Percentiles rank a stretch among this genome's conserved stretches.
Evolutionary conservation across 768 basidiomycete genomes (phyloP).

Genomic region (Lactarius pseudohatsudake): DNA sequence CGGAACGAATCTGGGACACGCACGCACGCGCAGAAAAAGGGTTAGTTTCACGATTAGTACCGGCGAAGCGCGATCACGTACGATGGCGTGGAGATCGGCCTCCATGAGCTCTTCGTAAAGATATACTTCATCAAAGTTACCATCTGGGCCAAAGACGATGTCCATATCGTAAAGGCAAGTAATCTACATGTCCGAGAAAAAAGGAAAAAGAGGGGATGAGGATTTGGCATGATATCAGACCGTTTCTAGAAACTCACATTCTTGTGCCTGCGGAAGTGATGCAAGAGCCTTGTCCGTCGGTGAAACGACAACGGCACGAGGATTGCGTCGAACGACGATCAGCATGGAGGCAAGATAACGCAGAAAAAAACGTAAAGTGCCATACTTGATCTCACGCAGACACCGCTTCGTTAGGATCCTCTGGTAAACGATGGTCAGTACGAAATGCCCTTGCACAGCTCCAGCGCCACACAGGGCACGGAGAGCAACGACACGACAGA

Average conservation of each 20-base stretch:
- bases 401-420: conserved; percentile 97
- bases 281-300: conserved; percentile 61
- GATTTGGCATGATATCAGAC: neutral
- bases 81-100: conserved; percentile 98
- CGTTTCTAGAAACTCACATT: conserved; percentile 56
- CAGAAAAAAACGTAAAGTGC: neutral
- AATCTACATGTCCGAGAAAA: conserved; percentile 51
- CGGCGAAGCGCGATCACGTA: conserved; percentile 39
- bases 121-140: conserved; percentile 96
- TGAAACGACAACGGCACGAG: neutral
- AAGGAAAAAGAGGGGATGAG: neutral
- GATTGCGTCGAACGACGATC: conserved; percentile 10
- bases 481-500: neutral
- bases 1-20: conserved; percentile 67
- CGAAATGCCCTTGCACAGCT: neutral
- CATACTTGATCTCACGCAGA: conserved; percentile 88
- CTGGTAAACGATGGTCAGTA: conserved; percentile 40
- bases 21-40: conserved; percentile 14
- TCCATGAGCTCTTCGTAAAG: conserved; percentile 99
- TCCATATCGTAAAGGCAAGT: conserved; percentile 99
- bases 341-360: neutral
- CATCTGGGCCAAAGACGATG: conserved; percentile 87
- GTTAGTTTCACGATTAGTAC: conserved; percentile 7
- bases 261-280: conserved; percentile 99
- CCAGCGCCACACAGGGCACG: neutral